These are phyloP conservation scores for Boletus pseudo-olivaceus DNA, from an alignment of 768 basidiomycete genomes.

Conservation along the genomic window DNA sequence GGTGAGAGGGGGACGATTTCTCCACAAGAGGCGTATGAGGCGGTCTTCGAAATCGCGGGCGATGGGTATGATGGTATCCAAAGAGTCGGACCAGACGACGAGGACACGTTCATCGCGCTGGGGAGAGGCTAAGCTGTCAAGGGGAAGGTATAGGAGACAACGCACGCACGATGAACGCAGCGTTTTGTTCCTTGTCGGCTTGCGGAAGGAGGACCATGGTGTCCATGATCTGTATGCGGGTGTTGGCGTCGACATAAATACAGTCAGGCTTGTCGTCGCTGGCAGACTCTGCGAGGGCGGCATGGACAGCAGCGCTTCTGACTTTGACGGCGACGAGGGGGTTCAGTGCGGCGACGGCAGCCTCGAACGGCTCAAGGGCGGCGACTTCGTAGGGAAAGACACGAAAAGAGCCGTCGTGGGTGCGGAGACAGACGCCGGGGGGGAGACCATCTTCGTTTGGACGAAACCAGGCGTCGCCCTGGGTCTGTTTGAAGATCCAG, in stretches of 20 bases:
- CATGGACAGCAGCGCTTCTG: conserved; percentile 47
- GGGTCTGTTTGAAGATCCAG: conserved; percentile 32
- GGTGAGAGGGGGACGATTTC: conserved; percentile 29
- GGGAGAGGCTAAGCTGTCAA: neutral
- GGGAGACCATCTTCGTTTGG: conserved; percentile 46
- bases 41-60: conserved; percentile 53
- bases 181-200: conserved; percentile 34
- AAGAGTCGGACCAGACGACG: conserved; percentile 79
- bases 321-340: conserved; percentile 55
- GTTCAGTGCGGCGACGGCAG: conserved; percentile 49
- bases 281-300: conserved; percentile 42
- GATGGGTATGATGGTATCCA: conserved; percentile 65
- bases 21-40: conserved; percentile 56
- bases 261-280: conserved; percentile 33
- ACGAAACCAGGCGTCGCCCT: conserved; percentile 52
- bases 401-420: conserved; percentile 45
- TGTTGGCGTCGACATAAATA: conserved; percentile 46
- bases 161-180: conserved; percentile 68
- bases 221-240: conserved; percentile 82
- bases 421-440: conserved; percentile 48
- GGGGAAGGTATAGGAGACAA: neutral
- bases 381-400: conserved; percentile 55
- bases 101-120: conserved; percentile 82
- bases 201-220: conserved; percentile 73
- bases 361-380: conserved; percentile 52